These are phyloP conservation scores for Flaveria bidentis DNA, from an alignment of 129 eudicot genomes.

Conservation along the genomic window DNA sequence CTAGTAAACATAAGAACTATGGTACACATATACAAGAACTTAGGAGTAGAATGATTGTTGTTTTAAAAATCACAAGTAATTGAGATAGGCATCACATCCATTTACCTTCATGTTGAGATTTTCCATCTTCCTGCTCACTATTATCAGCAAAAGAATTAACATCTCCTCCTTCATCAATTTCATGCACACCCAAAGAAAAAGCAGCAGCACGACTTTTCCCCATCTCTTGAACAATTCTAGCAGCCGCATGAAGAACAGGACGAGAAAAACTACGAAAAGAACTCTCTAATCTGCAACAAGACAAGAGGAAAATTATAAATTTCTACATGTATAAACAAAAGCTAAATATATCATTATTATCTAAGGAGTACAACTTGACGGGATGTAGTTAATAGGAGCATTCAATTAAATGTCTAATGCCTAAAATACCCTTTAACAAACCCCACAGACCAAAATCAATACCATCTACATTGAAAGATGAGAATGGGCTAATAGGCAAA, in stretches of 20 bases:
- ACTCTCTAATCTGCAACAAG: slow-evolving; percentile 69
- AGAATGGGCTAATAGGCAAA: background rate
- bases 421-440: slow-evolving; percentile 24
- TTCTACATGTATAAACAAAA: background rate
- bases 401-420: slow-evolving; percentile 11
- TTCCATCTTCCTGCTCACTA: slow-evolving; percentile 64
- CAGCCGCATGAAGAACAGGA: slow-evolving; percentile 96
- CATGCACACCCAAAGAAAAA: slow-evolving; percentile 83
- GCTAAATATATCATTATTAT: slow-evolving; percentile 11
- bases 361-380: background rate
- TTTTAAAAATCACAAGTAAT: background rate
- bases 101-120: slow-evolving; percentile 71
- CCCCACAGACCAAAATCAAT: slow-evolving; percentile 7
- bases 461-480: slow-evolving; percentile 10
- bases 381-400: slow-evolving; percentile 8
- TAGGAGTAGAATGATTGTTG: too few relatives aligned
- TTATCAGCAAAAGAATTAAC: slow-evolving; percentile 66
- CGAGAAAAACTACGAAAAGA: slow-evolving; percentile 96
- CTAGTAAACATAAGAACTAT: background rate
- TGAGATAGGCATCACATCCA: background rate
- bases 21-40: slow-evolving; percentile 1
- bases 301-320: slow-evolving; percentile 1
- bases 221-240: slow-evolving; percentile 97
- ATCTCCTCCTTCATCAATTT: slow-evolving; percentile 82
- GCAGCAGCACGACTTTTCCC: slow-evolving; percentile 99